Evolutionary conservation across 441 rosid genomes (phyloP), one percentile per base, ranked within the genome.

Genomic region (Jatropha multifida): DNA sequence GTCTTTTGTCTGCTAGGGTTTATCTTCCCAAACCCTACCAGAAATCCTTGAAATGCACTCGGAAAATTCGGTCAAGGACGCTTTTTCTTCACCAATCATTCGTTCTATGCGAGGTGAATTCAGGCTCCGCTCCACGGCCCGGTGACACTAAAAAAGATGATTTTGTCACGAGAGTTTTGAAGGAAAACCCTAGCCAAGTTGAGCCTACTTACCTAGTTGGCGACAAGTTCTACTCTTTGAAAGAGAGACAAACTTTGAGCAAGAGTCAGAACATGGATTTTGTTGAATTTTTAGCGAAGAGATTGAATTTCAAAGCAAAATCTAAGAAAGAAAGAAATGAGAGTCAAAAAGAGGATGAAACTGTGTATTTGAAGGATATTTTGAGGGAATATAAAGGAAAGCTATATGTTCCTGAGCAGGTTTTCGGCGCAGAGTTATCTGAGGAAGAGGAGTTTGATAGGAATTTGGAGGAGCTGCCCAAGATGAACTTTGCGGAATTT

Each of bases 331-430:
- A 78, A 75, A 72, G 68, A 54, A 80, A 32, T 62, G 81, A 67
- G 73, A 63, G 77, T 79, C 74, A 79, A 71, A 80, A 67, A 59
- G 84, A 69, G 27, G 76, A 79, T n/a, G 86, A 82, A 65, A 66
- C 83, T 72, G 98, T 94, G 79, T 90, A 89, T 68, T 77, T 94
- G 92, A 91, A 84, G 73, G 97, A 92, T 76, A 79, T 94, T 62
- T 76, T 94, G 85, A 88, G 97, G 81, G 94, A 91, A 76, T 83
- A 91, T 76, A 94, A 76, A 40, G 98, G 98, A 32, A 91, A 94
- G 83, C 92, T 92, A 52, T 92, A 90, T 69, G 98, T 94, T 51
- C 98, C 98, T 0, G 97, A 90, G 87, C 97, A 91, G 81, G 82
- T 92, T 67, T 94, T 94, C 46, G 94, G 88, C 51, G 71, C 81